These are phyloP conservation scores for Sporothrix inflata DNA, from an alignment of 2,329 filamentous ascomycete genomes.

Conservation along the genomic window DNA sequence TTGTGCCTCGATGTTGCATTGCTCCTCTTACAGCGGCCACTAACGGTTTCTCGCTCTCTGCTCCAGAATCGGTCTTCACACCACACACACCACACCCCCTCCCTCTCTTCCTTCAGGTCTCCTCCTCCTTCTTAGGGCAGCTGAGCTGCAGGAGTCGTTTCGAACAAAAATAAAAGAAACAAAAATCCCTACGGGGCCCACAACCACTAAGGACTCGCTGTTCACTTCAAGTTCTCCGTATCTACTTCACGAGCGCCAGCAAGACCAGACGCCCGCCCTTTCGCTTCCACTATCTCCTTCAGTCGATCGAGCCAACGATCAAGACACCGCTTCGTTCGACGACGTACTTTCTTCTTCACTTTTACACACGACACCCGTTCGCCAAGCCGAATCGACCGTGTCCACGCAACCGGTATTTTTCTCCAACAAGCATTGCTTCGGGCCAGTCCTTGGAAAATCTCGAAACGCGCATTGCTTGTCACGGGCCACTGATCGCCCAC, in stretches of 20 bases:
- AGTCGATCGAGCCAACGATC: neutral
- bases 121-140: constrained; percentile 31
- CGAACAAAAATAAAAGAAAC: constrained; percentile 20
- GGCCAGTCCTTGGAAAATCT: constrained; percentile 39
- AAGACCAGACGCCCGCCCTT: neutral
- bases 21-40: constrained; percentile 4
- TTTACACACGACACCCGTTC: constrained; percentile 18
- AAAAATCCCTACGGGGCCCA: constrained; percentile 19
- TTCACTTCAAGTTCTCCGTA: constrained; percentile 15
- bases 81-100: neutral
- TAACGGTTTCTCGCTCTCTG: constrained; percentile 20
- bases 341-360: neutral
- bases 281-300: neutral
- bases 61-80: constrained; percentile 26
- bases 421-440: constrained; percentile 36
- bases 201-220: neutral
- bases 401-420: constrained; percentile 23
- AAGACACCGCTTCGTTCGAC: neutral
- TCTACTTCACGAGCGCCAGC: constrained; percentile 14
- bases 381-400: constrained; percentile 13
- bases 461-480: constrained; percentile 43
- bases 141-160: constrained; percentile 34
- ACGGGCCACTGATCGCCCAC: constrained; percentile 43
- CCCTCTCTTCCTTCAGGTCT: constrained; percentile 18
- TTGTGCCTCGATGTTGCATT: constrained; percentile 22